phyloP scores from a whole-genome alignment of 768 basidiomycete species.

The Auriscalpium vulgare region DNA sequence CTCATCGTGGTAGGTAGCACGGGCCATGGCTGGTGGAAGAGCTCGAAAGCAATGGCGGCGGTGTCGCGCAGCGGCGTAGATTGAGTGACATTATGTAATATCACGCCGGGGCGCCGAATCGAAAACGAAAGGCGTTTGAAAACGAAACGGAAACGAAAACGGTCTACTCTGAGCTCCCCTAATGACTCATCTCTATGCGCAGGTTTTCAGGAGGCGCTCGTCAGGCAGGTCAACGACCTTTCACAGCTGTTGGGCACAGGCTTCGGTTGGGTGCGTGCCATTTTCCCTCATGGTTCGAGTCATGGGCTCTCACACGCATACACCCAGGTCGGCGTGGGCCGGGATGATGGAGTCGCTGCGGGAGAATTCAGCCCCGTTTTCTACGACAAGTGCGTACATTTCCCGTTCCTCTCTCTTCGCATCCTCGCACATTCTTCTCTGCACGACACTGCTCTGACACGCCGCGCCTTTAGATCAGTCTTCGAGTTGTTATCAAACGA shows the following conservation, averaged over 20 bases:
- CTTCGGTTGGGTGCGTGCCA: constrained; percentile 43
- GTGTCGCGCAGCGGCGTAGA: too few species aligned
- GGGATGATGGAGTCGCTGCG: constrained; percentile 45
- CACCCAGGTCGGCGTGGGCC: constrained; percentile 48
- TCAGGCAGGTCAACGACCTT: constrained; percentile 50
- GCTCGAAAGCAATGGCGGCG: too few species aligned
- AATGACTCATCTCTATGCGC: neutral
- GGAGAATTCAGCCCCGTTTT: constrained; percentile 63
- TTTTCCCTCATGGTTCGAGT: neutral
- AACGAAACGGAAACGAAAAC: too few species aligned
- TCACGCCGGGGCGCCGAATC: too few species aligned
- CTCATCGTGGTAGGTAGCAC: too few species aligned
- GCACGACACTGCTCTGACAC: neutral
- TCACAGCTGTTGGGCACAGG: constrained; percentile 42
- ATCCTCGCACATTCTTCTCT: neutral
- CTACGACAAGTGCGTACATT: constrained; percentile 34
- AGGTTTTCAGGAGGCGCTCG: constrained; percentile 49
- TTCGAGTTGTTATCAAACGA: constrained; percentile 34
- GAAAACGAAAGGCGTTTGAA: too few species aligned
- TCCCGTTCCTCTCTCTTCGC: neutral
- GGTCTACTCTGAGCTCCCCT: too few species aligned
- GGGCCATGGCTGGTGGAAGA: too few species aligned
- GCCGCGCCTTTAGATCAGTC: constrained; percentile 19
- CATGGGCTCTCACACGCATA: neutral
- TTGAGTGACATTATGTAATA: too few species aligned